A percentile compares a stretch with the other conserved stretches of the same genome.
Conservation (phyloP, 805 yeast genomes). For the Isabelozyma rhagii region DNA sequence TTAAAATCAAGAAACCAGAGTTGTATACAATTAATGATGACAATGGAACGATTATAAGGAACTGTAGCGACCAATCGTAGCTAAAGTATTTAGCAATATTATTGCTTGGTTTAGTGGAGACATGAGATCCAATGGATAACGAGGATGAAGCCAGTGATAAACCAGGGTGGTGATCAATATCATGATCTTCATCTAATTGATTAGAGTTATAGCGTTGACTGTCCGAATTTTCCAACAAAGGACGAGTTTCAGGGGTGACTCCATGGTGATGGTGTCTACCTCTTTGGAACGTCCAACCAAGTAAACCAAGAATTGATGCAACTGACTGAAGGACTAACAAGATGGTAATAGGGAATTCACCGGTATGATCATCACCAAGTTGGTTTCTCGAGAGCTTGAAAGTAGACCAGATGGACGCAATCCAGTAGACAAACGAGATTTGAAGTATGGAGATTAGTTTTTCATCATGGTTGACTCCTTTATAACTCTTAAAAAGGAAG, state of each 20-base stretch:
- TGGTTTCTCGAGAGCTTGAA: constrained; percentile 47
- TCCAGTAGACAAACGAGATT: constrained; percentile 57
- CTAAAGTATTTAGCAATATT: constrained; percentile 40
- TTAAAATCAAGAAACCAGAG: constrained; percentile 53
- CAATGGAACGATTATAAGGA: constrained; percentile 63
- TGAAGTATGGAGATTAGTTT: constrained; percentile 45
- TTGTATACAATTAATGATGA: constrained; percentile 53
- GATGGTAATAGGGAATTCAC: constrained; percentile 48
- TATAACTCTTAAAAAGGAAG: constrained; percentile 26
- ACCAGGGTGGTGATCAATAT: constrained; percentile 2
- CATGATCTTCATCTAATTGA: constrained; percentile 5
- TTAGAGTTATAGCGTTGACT: constrained; percentile 16
- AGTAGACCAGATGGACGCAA: constrained; percentile 40
- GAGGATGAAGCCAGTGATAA: constrained; percentile 17
- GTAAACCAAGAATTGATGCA: constrained; percentile 51
- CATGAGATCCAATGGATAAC: constrained; percentile 13
- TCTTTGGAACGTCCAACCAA: constrained; percentile 38
- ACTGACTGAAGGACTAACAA: constrained; percentile 45
- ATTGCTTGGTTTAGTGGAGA: constrained; percentile 5
- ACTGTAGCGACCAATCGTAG: constrained; percentile 83
- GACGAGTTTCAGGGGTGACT: constrained; percentile 24
- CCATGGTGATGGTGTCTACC: constrained; percentile 7
- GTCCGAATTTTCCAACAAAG: constrained; percentile 21
- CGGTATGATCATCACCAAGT: constrained; percentile 46
- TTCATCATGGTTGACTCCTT: constrained; percentile 41